A percentile compares a stretch with the other conserved stretches of the same genome.
Conservation (phyloP, 2,329 filamentous ascomycete genomes). For the Akanthomyces dipterigenus region DNA sequence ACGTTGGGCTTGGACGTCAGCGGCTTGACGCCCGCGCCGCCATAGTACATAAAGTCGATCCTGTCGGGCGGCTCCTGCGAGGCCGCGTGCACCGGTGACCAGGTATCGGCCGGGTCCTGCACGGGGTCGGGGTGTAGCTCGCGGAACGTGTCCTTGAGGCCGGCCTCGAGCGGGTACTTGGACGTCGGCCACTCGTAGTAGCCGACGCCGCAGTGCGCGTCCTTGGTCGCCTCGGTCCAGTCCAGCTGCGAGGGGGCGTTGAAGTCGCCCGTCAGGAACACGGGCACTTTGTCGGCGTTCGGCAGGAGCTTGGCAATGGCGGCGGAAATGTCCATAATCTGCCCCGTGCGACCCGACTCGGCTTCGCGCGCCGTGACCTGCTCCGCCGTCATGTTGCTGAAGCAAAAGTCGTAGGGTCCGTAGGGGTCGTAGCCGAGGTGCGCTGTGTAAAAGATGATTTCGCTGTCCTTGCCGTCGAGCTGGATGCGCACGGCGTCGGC, state of each 20-base stretch:
- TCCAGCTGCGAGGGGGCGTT: conserved; percentile 39
- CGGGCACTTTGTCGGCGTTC: conserved; percentile 25
- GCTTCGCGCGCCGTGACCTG: conserved; percentile 28
- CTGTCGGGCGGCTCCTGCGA: conserved; percentile 32
- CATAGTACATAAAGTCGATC: conserved; percentile 37
- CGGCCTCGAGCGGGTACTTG: conserved; percentile 25
- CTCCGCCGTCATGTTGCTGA: conserved; percentile 25
- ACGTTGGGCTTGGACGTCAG: conserved; percentile 25
- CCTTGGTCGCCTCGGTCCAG: conserved; percentile 27
- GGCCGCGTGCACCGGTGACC: conserved; percentile 34
- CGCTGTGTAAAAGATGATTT: conserved; percentile 30
- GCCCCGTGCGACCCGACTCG: conserved; percentile 30
- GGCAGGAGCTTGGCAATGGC: conserved; percentile 27
- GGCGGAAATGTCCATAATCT: conserved; percentile 29
- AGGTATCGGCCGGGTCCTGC: conserved; percentile 28
- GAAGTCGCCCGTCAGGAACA: conserved; percentile 35
- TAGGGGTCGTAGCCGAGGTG: conserved; percentile 34
- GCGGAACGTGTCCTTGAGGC: conserved; percentile 35
- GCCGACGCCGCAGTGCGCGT: conserved; percentile 30
- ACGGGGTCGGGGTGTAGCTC: conserved; percentile 29
- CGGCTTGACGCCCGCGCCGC: conserved; percentile 25
- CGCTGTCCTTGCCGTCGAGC: conserved; percentile 25
- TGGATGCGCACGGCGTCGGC: conserved; percentile 27
- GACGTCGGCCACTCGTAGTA: conserved; percentile 34
- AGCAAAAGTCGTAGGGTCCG: conserved; percentile 38